Base-by-base conservation (phyloP, 306 rosid species). In the Oemleria cerasiformis region DNA sequence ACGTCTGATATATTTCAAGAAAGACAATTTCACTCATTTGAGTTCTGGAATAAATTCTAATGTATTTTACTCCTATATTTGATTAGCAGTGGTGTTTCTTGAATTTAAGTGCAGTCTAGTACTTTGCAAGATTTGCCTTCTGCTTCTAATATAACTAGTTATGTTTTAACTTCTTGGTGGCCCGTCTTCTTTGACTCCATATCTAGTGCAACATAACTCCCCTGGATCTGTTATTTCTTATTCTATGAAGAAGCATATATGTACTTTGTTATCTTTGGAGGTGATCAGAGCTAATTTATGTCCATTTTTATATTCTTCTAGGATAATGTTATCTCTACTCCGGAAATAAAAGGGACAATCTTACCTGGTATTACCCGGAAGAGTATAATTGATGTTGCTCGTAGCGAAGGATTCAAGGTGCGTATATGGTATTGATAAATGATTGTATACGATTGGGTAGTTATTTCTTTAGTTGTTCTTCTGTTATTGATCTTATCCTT, bases 341-440 rank as follows among this genome's bases (percentile, higher is more conserved):
- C 99, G 40, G 85, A 82, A 67, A 82, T 95, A 54, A 91, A 88
- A 75, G 99, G 99, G 72, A 95, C 99, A 50, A 95, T 95, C 74
- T 85, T 95, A 79, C 99, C 99, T 17, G 99, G 99, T 67, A 86
- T 95, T 73, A 95, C 99, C 63, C 90, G 97, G 73, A 95, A 95
- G 79, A 95, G 99, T 72, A 88, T 91, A 72, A 91, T 95, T 75
- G 99, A 95, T 20, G 92, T 91, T 84, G 97, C 97, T 66, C 87
- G 79, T 78, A 91, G 85, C 81, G 90, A 82, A 78, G 97, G 97
- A 53, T 88, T 88, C 72, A 87, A 95, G 99, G 99, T 95, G 88
- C 48, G 75, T 67, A 56, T 45, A 51, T 72, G 72, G 63, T 60
- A 51, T 54, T 68, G 17, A 41, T 74, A 36, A 61, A 13, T 55